These are phyloP conservation scores for Plasmodium ovale DNA, from an alignment of 169 alveolate species.

Conservation along the genomic window DNA sequence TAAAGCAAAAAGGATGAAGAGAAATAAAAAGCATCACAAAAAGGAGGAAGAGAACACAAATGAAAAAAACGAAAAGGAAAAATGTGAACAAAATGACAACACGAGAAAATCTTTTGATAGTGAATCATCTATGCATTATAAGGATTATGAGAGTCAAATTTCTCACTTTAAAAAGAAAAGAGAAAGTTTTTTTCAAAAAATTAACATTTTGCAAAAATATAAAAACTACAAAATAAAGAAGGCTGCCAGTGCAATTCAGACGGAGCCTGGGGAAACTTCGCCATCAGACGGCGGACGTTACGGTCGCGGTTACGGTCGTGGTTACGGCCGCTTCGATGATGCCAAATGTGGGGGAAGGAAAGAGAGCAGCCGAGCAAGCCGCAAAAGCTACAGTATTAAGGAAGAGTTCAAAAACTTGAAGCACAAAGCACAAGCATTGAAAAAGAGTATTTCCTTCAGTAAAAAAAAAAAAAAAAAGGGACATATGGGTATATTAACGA, in stretches of 20 bases:
- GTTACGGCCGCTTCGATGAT: not conserved
- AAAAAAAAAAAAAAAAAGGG: not conserved
- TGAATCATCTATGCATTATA: not conserved
- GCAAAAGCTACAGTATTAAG: conserved; percentile 36
- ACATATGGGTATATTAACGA: not conserved
- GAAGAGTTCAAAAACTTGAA: conserved; percentile 27
- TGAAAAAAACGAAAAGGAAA: not conserved
- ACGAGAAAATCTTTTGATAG: no score
- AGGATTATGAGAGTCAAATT: no score
- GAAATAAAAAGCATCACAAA: conserved; percentile 2
- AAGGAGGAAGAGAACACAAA: not conserved
- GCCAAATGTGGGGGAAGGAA: not conserved
- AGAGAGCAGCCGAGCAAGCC: not conserved
- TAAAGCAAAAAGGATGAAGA: not conserved
- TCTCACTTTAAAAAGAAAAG: conserved; percentile 35
- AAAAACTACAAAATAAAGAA: conserved; percentile 59
- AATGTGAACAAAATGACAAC: no score
- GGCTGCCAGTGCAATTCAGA: conserved; percentile 45
- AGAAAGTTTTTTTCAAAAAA: conserved; percentile 75
- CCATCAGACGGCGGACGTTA: no score
- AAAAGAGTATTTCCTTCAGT: conserved; percentile 14
- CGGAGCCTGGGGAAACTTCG: not conserved
- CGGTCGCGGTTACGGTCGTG: conserved; percentile 2
- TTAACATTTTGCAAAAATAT: conserved; percentile 59
- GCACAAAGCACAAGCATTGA: conserved; percentile 25